Base-by-base conservation (phyloP, 495 filamentous ascomycete species). In the Aspergillus steynii region DNA sequence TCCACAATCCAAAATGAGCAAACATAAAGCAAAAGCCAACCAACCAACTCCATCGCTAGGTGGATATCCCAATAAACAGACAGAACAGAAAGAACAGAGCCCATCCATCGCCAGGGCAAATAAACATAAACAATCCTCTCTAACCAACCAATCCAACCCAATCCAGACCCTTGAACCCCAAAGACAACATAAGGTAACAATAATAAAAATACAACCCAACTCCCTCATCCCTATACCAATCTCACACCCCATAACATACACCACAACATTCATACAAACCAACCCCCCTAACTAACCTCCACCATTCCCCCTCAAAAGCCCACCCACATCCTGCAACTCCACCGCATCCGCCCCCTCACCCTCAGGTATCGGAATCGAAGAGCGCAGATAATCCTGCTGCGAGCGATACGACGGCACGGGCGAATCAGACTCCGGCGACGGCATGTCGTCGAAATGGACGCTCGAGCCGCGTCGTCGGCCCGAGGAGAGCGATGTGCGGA, bases 261-360 rank as follows among this genome's bases (percentile, higher is more conserved):
- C 20, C 20, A 20, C 20, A 45, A 37, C 3, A 45, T 14, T 28
- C 46, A 15, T 50, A 46, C 31, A 50, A 49, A 49, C 42, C 25
- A 53, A 29, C 53, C 20, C 20, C 20, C 20, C 20, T 20, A 20
- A 20, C 20, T 20, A 20, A 20, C 20, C 20, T 20, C 20, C 20
- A 20, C 52, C 29, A 52, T 48, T 34, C 54, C 60, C 71, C 29
- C 64, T 72, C 10, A 86, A 68, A 26, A 87, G 67, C 1, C 83
- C 83, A 5, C 85, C 84, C 0, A 80, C 79, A 68, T 88, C 85
- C 58, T 80, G 75, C 9, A 88, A 67, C 59, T 82, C 80, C 12
- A 75, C 65, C 45, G 61, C 73, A 63, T 55, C 34, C 66, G 61
- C 73, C 62, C 54, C 34, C 66, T 46, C 57, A 5, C 27, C 63